Base-by-base conservation (phyloP, 2,329 filamentous ascomycete genomes). In the Pyrenophora teres region DNA sequence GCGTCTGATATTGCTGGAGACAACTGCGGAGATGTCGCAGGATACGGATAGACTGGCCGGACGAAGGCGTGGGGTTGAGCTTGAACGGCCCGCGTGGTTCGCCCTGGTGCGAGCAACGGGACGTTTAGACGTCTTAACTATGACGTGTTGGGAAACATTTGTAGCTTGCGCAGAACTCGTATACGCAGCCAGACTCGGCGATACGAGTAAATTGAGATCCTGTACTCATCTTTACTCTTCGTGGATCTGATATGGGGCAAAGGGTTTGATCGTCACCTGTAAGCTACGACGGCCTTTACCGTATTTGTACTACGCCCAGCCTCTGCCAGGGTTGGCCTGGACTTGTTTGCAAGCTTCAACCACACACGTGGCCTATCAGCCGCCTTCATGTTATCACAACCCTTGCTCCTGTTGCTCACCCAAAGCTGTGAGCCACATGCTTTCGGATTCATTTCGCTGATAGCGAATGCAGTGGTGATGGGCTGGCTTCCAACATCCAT, bases 321-420 rank as follows among this genome's bases (percentile, higher is more conserved):
- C 16, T 18, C 41, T 16, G 10, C 13, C 45, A 48, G 50, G 50
- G 45, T 21, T 40, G 40, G 50, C 50, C 36, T 43, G 35, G 39
- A 49, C 40, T 19, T 27, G 45, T 49, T 52, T 47, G 32, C 33
- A 42, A 40, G 41, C 49, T 30, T 33, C 25, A 38, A 31, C 23
- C 8, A 9, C 37, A 38, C 40, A 41, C 38, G 49, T 38, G 40
- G 56, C 59, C 59, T 61, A 61, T 61, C 59, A 61, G 38, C 32
- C 39, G 16, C 21, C 16, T 25, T 55, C 43, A 57, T 49, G 56
- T 61, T 61, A 61, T 61, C 59, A 50, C 30, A 31, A 48, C 36
- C 45, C 53, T 42, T 54, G 58, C 41, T 23, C 19, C 19, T 18
- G 21, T 44, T 42, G 39, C 19, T 48, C 13, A 41, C 32, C 49